phyloP scores from a whole-genome alignment of 768 basidiomycete species.

The Myochromella boudieri region DNA sequence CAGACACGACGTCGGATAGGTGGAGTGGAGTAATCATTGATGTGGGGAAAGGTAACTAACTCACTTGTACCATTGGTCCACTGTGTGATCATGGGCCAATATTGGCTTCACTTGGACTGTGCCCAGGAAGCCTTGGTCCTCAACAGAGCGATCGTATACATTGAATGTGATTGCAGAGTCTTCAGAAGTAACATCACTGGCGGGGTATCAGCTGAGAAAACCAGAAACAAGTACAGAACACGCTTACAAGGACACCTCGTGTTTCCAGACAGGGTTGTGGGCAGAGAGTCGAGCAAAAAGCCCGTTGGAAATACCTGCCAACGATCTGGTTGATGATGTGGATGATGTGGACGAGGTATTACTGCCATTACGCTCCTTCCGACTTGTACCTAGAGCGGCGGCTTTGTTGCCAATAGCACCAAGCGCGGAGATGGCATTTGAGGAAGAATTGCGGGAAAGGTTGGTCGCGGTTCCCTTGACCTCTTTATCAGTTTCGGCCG shows the following conservation, averaged over 20 bases:
- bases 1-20: conserved; percentile 15
- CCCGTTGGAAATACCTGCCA: conserved; percentile 32
- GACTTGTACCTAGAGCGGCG: conserved; percentile 32
- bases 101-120: conserved; percentile 89
- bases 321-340: conserved; percentile 35
- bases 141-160: conserved; percentile 85
- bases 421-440: conserved; percentile 64
- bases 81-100: conserved; percentile 88
- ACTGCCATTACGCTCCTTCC: conserved; percentile 38
- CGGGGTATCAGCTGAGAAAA: conserved; percentile 17
- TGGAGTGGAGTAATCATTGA: background rate
- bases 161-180: conserved; percentile 82
- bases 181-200: conserved; percentile 92
- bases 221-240: conserved; percentile 18
- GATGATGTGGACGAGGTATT: conserved; percentile 41
- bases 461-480: conserved; percentile 78
- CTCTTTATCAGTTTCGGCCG: conserved; percentile 82
- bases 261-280: conserved; percentile 97
- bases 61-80: conserved; percentile 97
- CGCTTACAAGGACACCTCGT: conserved; percentile 97
- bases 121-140: conserved; percentile 88
- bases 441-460: conserved; percentile 48
- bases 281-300: conserved; percentile 69
- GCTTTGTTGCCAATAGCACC: conserved; percentile 58
- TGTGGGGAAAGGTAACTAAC: conserved; percentile 29